Evolutionary conservation across 192 early-diverging fungal genomes (phyloP).

Genomic region (Helicostylum pulchrum): DNA sequence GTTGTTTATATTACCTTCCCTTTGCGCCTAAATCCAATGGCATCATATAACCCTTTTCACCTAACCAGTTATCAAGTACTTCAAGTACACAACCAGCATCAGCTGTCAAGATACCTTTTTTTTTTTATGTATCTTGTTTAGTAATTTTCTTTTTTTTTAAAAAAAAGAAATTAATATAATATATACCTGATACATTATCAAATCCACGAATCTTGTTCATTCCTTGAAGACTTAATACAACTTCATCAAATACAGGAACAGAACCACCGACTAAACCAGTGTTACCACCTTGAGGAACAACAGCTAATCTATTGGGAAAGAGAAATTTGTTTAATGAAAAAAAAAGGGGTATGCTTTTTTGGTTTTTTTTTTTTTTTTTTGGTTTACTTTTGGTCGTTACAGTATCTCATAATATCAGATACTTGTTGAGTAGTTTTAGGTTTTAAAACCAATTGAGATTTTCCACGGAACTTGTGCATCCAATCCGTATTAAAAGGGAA

Average conservation of each 20-base stretch:
- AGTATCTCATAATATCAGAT: conserved; percentile 80
- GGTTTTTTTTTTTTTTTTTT: too few species aligned
- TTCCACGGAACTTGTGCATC: conserved; percentile 92
- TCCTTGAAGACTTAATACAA: conserved; percentile 74
- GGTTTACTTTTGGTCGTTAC: conserved; percentile 61
- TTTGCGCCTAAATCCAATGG: conserved; percentile 91
- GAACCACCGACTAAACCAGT: conserved; percentile 96
- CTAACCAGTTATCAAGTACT: conserved; percentile 81
- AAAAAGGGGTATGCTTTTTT: not conserved
- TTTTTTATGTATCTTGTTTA: not conserved
- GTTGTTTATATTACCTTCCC: conserved; percentile 41
- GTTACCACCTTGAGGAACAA: conserved; percentile 98
- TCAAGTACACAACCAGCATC: conserved; percentile 95
- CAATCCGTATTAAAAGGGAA: conserved; percentile 82
- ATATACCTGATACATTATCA: conserved; percentile 58
- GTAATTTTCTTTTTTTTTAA: not conserved
- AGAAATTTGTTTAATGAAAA: not conserved
- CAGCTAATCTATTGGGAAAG: conserved; percentile 62
- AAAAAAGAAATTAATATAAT: not conserved
- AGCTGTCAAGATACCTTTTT: conserved; percentile 74
- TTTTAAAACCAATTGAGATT: conserved; percentile 74
- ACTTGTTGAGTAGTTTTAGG: conserved; percentile 88
- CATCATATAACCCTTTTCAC: conserved; percentile 83
- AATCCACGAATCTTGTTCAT: conserved; percentile 80
- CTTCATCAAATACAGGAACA: conserved; percentile 94